A percentile compares a stretch with the other conserved stretches of the same genome.
Conservation (phyloP, 2,329 filamentous ascomycete species). For the Aspergillaceae sp. region DNA sequence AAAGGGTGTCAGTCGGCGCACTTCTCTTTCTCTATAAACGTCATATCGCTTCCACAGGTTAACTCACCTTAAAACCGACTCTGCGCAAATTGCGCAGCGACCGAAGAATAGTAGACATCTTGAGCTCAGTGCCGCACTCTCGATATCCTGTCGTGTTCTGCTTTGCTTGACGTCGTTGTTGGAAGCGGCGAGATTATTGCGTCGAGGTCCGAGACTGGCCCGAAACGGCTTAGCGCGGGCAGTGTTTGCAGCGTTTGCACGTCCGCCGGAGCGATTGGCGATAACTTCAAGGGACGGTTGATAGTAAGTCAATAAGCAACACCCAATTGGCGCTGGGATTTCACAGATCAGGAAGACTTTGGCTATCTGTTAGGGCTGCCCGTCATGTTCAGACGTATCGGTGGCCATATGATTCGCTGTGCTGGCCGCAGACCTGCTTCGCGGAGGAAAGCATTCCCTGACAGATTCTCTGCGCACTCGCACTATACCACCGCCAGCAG, state of each 20-base stretch:
- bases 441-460: conserved; percentile 19
- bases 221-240: conserved; percentile 17
- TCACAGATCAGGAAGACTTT: conserved; percentile 12
- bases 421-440: conserved; percentile 22
- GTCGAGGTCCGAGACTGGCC: conserved; percentile 13
- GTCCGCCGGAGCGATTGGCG: not conserved
- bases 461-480: conserved; percentile 31
- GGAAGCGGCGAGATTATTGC: conserved; percentile 6
- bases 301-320: not conserved
- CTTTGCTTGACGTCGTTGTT: conserved; percentile 6
- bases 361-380: not conserved
- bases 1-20: conserved; percentile 5
- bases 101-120: conserved; percentile 85
- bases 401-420: conserved; percentile 30
- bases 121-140: conserved; percentile 24
- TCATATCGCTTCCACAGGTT: too few relatives aligned
- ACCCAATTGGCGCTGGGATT: conserved; percentile 2
- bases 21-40: too few relatives aligned
- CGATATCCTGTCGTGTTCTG: conserved; percentile 4
- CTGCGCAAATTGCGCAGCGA: conserved; percentile 80
- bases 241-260: conserved; percentile 32
- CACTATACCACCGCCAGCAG: too few relatives aligned
- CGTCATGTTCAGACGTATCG: conserved; percentile 34
- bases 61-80: conserved; percentile 71
- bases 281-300: not conserved